phyloP scores from a whole-genome alignment of 2,329 filamentous ascomycete species.

The Colletotrichum filicis region DNA sequence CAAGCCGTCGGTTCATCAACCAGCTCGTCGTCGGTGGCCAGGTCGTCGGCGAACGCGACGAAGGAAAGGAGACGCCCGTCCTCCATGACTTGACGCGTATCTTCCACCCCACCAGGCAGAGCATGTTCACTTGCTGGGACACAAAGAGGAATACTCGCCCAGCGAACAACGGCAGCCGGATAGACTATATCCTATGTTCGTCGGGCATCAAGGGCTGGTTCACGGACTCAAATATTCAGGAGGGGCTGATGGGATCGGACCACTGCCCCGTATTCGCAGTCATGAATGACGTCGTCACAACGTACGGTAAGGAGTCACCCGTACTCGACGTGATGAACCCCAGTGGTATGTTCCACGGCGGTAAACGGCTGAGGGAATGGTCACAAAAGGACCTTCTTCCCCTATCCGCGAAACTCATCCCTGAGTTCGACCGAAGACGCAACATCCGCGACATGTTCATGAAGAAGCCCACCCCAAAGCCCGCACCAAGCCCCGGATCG shows the following conservation, averaged over 20 bases:
- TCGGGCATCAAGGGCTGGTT: slow-evolving; percentile 85
- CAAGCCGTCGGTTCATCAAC: slow-evolving; percentile 83
- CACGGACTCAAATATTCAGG: slow-evolving; percentile 84
- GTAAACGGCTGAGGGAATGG: slow-evolving; percentile 75
- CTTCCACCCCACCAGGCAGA: slow-evolving; percentile 81
- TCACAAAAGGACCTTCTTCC: slow-evolving; percentile 73
- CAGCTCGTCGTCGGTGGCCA: slow-evolving; percentile 82
- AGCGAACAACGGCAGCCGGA: slow-evolving; percentile 90
- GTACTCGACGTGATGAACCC: slow-evolving; percentile 84
- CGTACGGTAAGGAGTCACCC: slow-evolving; percentile 60
- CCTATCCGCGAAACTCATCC: slow-evolving; percentile 83
- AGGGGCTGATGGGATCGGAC: slow-evolving; percentile 93
- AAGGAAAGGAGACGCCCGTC: slow-evolving; percentile 75
- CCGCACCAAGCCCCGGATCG: slow-evolving; percentile 30
- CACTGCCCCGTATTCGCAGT: slow-evolving; percentile 93
- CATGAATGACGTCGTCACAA: slow-evolving; percentile 71
- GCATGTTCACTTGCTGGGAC: slow-evolving; percentile 99
- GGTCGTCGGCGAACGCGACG: slow-evolving; percentile 73
- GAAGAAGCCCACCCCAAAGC: slow-evolving; percentile 57
- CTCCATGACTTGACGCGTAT: slow-evolving; percentile 86
- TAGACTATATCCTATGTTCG: slow-evolving; percentile 93
- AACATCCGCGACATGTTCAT: slow-evolving; percentile 96
- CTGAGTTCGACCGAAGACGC: slow-evolving; percentile 85
- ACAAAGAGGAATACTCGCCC: slow-evolving; percentile 95
- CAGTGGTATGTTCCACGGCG: slow-evolving; percentile 74